A percentile compares a stretch with the other conserved stretches of the same genome.
phyloP scores from a whole-genome alignment of 768 basidiomycete genomes.

The Kwoniella mangroviensis region DNA sequence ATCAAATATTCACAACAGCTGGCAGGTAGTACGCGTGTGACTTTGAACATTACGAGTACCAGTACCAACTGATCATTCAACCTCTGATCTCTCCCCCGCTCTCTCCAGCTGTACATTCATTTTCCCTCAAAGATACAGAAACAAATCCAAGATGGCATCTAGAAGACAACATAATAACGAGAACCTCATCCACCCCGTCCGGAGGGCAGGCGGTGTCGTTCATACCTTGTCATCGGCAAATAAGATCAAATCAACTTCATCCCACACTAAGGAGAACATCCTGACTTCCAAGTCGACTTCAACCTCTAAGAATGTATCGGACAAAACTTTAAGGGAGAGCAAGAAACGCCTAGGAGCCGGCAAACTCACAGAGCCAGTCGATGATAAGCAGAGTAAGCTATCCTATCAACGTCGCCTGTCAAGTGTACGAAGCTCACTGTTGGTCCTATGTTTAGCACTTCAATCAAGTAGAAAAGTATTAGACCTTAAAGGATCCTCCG shows the following conservation, averaged over 20 bases:
- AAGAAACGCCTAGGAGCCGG: not conserved
- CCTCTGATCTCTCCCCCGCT: not conserved
- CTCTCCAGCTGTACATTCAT: not conserved
- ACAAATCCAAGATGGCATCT: constrained; percentile 8
- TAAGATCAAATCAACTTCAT: constrained; percentile 2
- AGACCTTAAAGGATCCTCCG: not conserved
- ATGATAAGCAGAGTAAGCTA: not conserved
- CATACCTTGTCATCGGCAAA: constrained; percentile 8
- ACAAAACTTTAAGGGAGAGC: not conserved
- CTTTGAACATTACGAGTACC: constrained; percentile 9
- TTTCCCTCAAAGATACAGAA: not conserved
- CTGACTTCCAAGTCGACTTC: not conserved
- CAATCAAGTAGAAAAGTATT: not conserved
- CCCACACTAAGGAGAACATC: constrained; percentile 15
- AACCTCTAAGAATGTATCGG: not conserved
- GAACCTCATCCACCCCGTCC: constrained; percentile 8
- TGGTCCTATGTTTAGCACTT: not conserved
- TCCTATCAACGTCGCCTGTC: not conserved
- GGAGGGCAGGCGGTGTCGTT: not conserved
- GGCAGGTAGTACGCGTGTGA: constrained; percentile 13
- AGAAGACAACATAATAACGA: constrained; percentile 20
- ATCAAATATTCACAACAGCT: not conserved
- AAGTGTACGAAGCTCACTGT: not conserved
- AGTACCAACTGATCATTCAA: not conserved
- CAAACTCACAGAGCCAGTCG: not conserved